phyloP scores from a whole-genome alignment of 257 asterid genomes.

The Cruciata laevipes region DNA sequence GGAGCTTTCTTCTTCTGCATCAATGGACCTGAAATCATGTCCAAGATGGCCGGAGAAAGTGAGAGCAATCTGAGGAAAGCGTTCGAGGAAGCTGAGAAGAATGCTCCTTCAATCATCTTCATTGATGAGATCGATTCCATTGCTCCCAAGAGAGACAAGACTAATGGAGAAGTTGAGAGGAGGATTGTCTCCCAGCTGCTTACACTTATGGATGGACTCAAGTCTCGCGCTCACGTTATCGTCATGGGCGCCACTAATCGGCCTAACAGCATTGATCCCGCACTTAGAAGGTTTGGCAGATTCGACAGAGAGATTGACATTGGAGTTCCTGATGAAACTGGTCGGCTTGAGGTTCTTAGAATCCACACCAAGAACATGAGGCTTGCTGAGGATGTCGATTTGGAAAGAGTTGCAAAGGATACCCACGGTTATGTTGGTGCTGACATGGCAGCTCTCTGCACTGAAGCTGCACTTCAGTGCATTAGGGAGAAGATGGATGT shows the following conservation, averaged over 20 bases:
- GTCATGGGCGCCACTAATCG: not conserved
- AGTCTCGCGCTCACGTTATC: not conserved
- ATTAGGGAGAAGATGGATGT: slow-evolving; percentile 5
- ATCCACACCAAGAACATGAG: not conserved
- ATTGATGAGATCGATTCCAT: not conserved
- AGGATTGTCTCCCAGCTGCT: not conserved
- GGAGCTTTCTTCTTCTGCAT: not conserved
- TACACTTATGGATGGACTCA: not conserved
- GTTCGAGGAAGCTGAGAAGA: not conserved
- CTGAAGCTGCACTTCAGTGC: not conserved
- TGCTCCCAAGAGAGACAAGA: not conserved
- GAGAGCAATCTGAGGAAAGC: not conserved
- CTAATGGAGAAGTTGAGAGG: not conserved
- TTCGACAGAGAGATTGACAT: not conserved
- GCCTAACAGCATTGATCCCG: not conserved
- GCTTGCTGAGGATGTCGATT: not conserved
- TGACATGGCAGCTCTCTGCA: not conserved
- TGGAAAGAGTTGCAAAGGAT: not conserved
- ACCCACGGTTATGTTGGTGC: slow-evolving; percentile 5
- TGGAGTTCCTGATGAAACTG: not conserved
- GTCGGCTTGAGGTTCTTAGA: not conserved
- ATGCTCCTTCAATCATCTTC: not conserved
- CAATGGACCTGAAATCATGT: not conserved
- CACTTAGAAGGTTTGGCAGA: not conserved
- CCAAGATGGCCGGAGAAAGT: not conserved